Conservation (phyloP, 116 monocot species). For the Zostera marina region DNA sequence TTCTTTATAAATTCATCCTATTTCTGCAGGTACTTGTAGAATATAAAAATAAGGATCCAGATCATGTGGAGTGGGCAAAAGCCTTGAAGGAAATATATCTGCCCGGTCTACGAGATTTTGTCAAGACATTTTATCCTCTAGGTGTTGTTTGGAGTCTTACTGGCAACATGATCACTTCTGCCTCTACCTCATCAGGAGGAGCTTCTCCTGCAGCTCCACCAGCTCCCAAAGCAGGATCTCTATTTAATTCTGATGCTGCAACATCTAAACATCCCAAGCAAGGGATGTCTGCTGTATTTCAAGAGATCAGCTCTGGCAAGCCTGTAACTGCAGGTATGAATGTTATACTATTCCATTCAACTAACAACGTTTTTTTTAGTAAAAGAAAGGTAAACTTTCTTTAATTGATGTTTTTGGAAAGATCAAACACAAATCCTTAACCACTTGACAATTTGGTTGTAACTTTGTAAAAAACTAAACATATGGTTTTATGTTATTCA, state of each 20-base stretch:
- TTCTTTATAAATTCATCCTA: no score
- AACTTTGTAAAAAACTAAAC: no score
- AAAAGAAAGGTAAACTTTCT: no score
- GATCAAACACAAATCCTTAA: no score
- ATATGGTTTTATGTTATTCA: no score
- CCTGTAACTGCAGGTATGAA: constrained; percentile 44
- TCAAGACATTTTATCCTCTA: constrained; percentile 74
- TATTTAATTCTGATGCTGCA: neutral
- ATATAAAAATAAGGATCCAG: constrained; percentile 50
- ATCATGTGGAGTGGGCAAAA: constrained; percentile 96
- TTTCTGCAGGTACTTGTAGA: no score
- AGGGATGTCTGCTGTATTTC: constrained; percentile 83
- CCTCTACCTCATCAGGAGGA: constrained; percentile 5
- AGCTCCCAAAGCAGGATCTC: constrained; percentile 4
- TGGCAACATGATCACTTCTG: constrained; percentile 17
- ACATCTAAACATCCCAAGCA: constrained; percentile 30
- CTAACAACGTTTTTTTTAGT: no score
- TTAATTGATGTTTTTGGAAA: no score
- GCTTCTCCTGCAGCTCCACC: constrained; percentile 11
- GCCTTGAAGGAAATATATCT: constrained; percentile 92
- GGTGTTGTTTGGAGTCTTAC: constrained; percentile 71
- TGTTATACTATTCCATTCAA: neutral
- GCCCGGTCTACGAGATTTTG: constrained; percentile 77
- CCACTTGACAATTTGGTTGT: no score
- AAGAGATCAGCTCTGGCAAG: constrained; percentile 70